Conservation (phyloP, 2,329 filamentous ascomycete genomes). For the Xylaria sp. region DNA sequence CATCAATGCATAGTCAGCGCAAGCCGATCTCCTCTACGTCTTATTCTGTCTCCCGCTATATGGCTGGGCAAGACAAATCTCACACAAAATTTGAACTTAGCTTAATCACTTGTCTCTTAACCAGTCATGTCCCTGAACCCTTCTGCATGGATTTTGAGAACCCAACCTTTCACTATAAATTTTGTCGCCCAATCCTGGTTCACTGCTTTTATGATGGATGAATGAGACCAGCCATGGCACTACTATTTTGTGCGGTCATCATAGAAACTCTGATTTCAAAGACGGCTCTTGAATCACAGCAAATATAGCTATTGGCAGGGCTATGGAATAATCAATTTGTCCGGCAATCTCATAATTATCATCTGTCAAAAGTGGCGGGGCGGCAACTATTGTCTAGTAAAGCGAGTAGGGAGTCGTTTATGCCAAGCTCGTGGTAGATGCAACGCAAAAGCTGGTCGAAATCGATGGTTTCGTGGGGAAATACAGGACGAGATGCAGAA, state of each 20-base stretch:
- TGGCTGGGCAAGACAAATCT: neutral
- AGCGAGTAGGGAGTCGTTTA: neutral
- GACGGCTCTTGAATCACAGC: no score
- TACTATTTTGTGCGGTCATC: no score
- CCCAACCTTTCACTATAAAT: neutral
- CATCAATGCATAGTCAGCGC: neutral
- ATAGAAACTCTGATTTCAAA: no score
- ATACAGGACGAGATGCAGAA: neutral
- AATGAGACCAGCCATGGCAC: neutral
- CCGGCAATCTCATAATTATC: no score
- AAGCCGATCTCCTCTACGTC: neutral
- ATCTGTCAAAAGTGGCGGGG: neutral
- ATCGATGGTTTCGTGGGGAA: neutral
- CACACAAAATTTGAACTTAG: neutral
- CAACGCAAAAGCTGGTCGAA: neutral
- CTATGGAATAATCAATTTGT: no score
- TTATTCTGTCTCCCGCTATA: neutral
- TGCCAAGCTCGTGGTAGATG: neutral
- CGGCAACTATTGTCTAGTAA: neutral
- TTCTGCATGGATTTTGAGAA: neutral
- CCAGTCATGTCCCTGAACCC: neutral
- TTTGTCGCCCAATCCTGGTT: neutral
- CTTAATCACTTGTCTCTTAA: neutral
- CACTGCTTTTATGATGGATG: neutral
- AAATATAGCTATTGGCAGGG: no score